phyloP scores from a whole-genome alignment of 1,284 basidiomycete species.

The Tilletia setariae region DNA sequence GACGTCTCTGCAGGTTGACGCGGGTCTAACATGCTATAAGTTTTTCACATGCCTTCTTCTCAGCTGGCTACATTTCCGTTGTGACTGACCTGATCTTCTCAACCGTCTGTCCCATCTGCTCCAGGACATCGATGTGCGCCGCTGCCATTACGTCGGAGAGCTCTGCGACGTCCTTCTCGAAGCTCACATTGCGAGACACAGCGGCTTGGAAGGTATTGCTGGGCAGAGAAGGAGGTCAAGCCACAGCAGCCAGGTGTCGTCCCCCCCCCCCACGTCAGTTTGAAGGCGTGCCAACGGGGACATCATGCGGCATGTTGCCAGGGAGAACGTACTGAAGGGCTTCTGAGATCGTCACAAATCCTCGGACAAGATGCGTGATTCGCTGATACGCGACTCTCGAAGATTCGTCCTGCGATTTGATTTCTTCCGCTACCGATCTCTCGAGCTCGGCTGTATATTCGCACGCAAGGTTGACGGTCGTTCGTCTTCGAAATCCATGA shows the following conservation, averaged over 20 bases:
- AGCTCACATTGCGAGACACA: not conserved
- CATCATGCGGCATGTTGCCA: too few relatives aligned
- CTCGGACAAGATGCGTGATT: not conserved
- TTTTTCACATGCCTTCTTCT: not conserved
- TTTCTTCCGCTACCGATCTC: not conserved
- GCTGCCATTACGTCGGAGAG: not conserved
- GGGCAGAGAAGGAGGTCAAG: not conserved
- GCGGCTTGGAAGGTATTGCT: not conserved
- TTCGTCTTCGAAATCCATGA: not conserved
- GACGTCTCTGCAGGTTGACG: not conserved
- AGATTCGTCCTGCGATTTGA: not conserved
- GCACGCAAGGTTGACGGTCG: too few relatives aligned
- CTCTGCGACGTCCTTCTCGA: not conserved
- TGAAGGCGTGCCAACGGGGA: too few relatives aligned
- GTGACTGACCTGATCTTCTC: not conserved
- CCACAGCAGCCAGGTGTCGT: not conserved
- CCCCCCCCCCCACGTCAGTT: too few relatives aligned
- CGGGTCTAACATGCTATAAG: not conserved
- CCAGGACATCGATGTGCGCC: not conserved
- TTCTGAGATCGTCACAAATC: not conserved
- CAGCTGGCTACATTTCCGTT: too few relatives aligned
- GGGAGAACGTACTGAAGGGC: not conserved
- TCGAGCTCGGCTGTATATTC: not conserved
- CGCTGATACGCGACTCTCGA: not conserved
- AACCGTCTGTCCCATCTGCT: not conserved